Base-by-base conservation (phyloP, 352 stramenopile species). In the Globisporangium paroecandrum region DNA sequence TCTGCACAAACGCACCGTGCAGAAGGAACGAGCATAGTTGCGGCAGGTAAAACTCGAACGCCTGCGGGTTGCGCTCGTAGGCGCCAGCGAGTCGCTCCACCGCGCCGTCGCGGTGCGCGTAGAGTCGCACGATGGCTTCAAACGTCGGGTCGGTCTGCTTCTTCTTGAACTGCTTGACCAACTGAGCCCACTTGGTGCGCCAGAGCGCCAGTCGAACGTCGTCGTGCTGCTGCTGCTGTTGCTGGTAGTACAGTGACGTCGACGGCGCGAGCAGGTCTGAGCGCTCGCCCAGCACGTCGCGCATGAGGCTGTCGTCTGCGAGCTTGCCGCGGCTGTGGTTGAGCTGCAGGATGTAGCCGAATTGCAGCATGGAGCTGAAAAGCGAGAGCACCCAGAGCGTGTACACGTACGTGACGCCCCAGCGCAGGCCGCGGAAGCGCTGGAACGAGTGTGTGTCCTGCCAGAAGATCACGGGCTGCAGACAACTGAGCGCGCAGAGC, bases 31-130 rank as follows among this genome's bases (percentile, higher is more conserved):
- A 90, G 77, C 85, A 94, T 29, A 95, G 70, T 68, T 95, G 87
- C 56, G 87, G 87, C 55, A 94, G 65, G 66, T 95, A 95, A 55
- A 95, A 95, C 72, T 92, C 87, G 60, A 95, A 95, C 64, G 82
- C 85, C 36, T 71, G 64, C 51, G 81, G 83, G 49, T 89, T 74
- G 49, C 73, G 77, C 29, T 90, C 81, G 51, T 83, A 89, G 20
- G 81, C 81, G 54, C 76, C 53, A 0, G 66, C 73, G 47, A 95
- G 64, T 1, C 76, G 75, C 61, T 89, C 78, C 27, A 91, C 77
- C 0, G 85, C 87, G 46, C 74, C 73, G 53, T 91, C 85, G 43
- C 89, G 85, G 62, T 95, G 87, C 3, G 87, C 87, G 66, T 91
- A 95, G 13, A 95, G 79, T n/a, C 83, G 80, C 68, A 95, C 82